phyloP scores from a whole-genome alignment of 768 basidiomycete genomes.

The Mycena crocata region DNA sequence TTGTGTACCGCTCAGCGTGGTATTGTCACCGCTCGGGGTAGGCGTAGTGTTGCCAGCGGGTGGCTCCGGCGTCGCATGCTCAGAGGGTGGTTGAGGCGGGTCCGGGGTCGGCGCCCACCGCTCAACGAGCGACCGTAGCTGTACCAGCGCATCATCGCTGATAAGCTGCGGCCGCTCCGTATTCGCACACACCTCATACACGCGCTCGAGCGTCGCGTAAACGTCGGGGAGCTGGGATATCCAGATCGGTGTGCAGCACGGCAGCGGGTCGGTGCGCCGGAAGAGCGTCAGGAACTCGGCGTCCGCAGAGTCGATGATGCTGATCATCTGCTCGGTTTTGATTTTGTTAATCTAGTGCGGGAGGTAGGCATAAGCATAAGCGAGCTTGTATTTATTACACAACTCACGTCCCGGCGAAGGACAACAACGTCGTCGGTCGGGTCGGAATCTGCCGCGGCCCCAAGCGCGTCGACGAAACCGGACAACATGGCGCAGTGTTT shows the following conservation, averaged over 20 bases:
- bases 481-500: conserved; percentile 15
- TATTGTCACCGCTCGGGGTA: neutral
- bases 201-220: conserved; percentile 13
- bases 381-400: too few relatives aligned
- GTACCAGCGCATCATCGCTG: neutral
- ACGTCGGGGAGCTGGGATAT: conserved; percentile 24
- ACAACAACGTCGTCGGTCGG: neutral
- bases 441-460: neutral
- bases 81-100: too few relatives aligned
- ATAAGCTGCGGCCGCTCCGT: conserved; percentile 4
- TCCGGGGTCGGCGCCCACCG: conserved; percentile 24
- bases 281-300: conserved; percentile 18
- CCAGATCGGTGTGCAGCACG: conserved; percentile 22
- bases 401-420: conserved; percentile 19
- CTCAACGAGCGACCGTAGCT: conserved; percentile 9
- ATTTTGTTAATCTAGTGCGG: conserved; percentile 11
- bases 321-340: conserved; percentile 15
- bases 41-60: too few relatives aligned
- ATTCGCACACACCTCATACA: neutral
- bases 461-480: conserved; percentile 5
- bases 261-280: conserved; percentile 10
- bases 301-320: neutral
- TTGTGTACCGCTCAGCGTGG: neutral
- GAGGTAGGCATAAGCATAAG: neutral
- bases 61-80: too few relatives aligned